These are phyloP conservation scores for Ehretia macrophylla DNA, from an alignment of 257 asterid species.

Conservation along the genomic window DNA sequence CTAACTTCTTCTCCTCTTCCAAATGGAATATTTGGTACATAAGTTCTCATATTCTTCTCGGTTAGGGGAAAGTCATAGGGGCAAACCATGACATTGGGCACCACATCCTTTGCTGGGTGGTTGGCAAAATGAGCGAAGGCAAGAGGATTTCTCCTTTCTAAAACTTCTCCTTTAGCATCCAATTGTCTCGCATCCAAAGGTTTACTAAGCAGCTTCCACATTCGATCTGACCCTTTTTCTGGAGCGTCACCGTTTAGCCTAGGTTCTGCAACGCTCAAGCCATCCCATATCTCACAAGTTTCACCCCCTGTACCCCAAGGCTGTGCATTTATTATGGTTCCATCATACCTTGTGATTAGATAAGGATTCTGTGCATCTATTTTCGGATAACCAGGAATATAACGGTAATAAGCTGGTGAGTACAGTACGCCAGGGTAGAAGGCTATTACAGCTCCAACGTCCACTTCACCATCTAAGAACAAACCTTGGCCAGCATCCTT, in stretches of 20 bases:
- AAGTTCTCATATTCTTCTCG: slow-evolving; percentile 61
- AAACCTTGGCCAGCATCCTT: slow-evolving; percentile 86
- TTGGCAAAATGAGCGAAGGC: slow-evolving; percentile 91
- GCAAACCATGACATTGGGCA: slow-evolving; percentile 83
- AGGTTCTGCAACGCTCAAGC: slow-evolving; percentile 25
- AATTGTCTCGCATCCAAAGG: slow-evolving; percentile 48
- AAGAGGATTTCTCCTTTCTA: slow-evolving; percentile 84
- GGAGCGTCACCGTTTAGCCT: slow-evolving; percentile 22
- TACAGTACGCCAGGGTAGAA: slow-evolving; percentile 83
- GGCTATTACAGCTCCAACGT: slow-evolving; percentile 71
- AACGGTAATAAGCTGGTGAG: slow-evolving; percentile 73
- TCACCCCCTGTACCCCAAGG: slow-evolving; percentile 96
- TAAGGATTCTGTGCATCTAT: slow-evolving; percentile 74
- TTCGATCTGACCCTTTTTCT: slow-evolving; percentile 53
- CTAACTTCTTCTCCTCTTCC: slow-evolving; percentile 56
- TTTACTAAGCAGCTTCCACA: slow-evolving; percentile 77
- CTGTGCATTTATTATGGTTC: slow-evolving; percentile 78
- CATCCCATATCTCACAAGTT: slow-evolving; percentile 64
- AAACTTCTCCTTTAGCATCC: slow-evolving; percentile 39
- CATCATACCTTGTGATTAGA: slow-evolving; percentile 85
- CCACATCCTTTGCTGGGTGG: slow-evolving; percentile 63
- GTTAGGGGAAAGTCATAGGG: slow-evolving; percentile 72
- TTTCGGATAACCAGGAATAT: slow-evolving; percentile 87
- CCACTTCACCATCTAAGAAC: slow-evolving; percentile 77
- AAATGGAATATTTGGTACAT: slow-evolving; percentile 74